Percentiles rank a stretch among this genome's conserved stretches.
Evolutionary conservation across 805 yeast genomes (phyloP).

Genomic region (Priceomyces haplophilus): DNA sequence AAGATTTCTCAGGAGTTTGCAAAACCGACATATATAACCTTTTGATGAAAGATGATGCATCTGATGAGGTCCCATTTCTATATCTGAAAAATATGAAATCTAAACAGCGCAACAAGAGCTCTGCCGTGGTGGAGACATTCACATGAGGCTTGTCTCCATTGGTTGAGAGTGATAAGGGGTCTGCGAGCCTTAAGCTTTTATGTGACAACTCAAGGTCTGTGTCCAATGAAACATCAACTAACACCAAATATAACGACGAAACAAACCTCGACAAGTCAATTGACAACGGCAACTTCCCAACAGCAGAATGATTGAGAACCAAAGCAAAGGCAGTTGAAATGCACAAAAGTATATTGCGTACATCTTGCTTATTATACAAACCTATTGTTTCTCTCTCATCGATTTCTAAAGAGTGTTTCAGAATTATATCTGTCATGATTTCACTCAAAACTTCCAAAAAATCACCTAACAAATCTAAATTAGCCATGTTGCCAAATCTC

Average conservation of each 20-base stretch:
- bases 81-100: conserved; percentile 81
- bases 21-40: conserved; percentile 63
- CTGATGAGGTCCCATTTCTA: conserved; percentile 58
- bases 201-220: conserved; percentile 84
- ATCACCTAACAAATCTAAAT: conserved; percentile 89
- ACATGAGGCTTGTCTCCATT: conserved; percentile 61
- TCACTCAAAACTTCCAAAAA: conserved; percentile 86
- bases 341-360: conserved; percentile 76
- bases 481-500: conserved; percentile 86
- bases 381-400: conserved; percentile 27
- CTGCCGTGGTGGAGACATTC: conserved; percentile 85
- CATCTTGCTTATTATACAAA: conserved; percentile 36
- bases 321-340: conserved; percentile 88
- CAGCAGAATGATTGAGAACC: conserved; percentile 62
- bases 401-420: conserved; percentile 35
- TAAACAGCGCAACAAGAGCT: conserved; percentile 69
- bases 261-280: conserved; percentile 77
- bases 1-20: conserved; percentile 85
- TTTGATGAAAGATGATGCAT: conserved; percentile 82
- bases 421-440: conserved; percentile 55
- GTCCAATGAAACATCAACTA: conserved; percentile 70
- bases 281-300: conserved; percentile 58
- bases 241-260: conserved; percentile 64
- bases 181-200: conserved; percentile 74
- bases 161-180: conserved; percentile 53